Evolutionary conservation across 2,329 filamentous ascomycete species (phyloP).

Genomic region (Pseudohalonectria lignicola): DNA sequence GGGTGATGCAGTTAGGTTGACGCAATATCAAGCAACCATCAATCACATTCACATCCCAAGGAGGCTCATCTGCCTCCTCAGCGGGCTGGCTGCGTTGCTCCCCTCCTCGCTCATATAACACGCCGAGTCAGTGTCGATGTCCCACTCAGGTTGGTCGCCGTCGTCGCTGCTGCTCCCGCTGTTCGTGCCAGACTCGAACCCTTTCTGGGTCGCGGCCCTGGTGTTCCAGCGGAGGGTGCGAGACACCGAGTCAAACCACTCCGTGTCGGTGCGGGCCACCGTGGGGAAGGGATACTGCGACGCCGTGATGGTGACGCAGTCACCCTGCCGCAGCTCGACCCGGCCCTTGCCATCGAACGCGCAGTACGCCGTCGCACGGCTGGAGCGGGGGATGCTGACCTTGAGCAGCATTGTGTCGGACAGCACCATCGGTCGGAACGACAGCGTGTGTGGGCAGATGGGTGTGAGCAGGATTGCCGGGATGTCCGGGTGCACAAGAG

Average conservation of each 20-base stretch:
- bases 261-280: constrained; percentile 75
- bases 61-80: constrained; percentile 64
- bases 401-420: constrained; percentile 90
- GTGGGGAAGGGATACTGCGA: constrained; percentile 97
- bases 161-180: constrained; percentile 21
- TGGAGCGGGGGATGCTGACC: constrained; percentile 73
- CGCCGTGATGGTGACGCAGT: constrained; percentile 92
- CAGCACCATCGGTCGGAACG: constrained; percentile 95
- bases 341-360: constrained; percentile 96
- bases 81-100: constrained; percentile 54
- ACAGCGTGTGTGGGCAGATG: constrained; percentile 94
- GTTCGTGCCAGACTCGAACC: constrained; percentile 51
- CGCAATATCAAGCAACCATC: not conserved
- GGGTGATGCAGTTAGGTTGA: too few species aligned
- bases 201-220: constrained; percentile 83
- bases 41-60: constrained; percentile 40
- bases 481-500: constrained; percentile 91
- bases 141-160: constrained; percentile 62
- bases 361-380: constrained; percentile 88
- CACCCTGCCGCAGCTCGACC: constrained; percentile 82
- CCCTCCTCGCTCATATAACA: constrained; percentile 65
- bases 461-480: constrained; percentile 93
- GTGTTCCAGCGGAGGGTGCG: constrained; percentile 93
- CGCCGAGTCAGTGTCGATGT: constrained; percentile 83
- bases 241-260: constrained; percentile 96